Evolutionary conservation across 2,329 filamentous ascomycete genomes (phyloP), one percentile per base, ranked within the genome.

Genomic region (Pseudogymnoascus destructans): DNA sequence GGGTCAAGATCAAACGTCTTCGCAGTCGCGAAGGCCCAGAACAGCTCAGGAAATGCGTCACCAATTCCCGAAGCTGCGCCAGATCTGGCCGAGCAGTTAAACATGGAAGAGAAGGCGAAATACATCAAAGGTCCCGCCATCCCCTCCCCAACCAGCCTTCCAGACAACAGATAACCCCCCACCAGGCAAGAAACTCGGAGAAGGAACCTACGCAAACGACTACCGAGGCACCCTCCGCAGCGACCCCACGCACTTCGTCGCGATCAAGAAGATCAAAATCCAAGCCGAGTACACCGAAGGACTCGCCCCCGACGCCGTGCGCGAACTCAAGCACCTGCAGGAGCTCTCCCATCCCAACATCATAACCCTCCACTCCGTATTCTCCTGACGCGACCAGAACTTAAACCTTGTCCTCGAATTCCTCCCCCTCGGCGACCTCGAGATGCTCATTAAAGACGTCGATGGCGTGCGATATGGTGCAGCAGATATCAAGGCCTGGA

Each of bases 401-500:
- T 82, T 98, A 64, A 95, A 95, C 69, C 81, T 98, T 7, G 93
- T 98, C 21, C 83, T 98, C 65, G 93, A 98, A 73, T 95, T 87
- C 71, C 79, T 97, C 3, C 91, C 92, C 0, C 81, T 89, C n/a
- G 92, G 93, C 63, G 93, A 98, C 73, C 79, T 98, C 25, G 89
- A 97, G 72, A 89, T 91, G 79, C 81, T 98, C 60, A 95, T 95
- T 70, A 88, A 89, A 70, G 91, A 97, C 72, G 83, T 80, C 27
- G 80, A 85, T 49, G 76, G 76, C 58, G 85, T 96, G 52, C 82
- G 84, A 58, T 97, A 97, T 71, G 87, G 87, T 61, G 81, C 83
- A 9, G 87, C 88, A 15, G 93, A 98, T 71, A 90, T 97, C 71
- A 98, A 98, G 72, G 87, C 90, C 13, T 98, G 93, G 93, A 95